These are phyloP conservation scores for Botryotinia narcissicola DNA, from an alignment of 2,329 filamentous ascomycete genomes.

Conservation along the genomic window DNA sequence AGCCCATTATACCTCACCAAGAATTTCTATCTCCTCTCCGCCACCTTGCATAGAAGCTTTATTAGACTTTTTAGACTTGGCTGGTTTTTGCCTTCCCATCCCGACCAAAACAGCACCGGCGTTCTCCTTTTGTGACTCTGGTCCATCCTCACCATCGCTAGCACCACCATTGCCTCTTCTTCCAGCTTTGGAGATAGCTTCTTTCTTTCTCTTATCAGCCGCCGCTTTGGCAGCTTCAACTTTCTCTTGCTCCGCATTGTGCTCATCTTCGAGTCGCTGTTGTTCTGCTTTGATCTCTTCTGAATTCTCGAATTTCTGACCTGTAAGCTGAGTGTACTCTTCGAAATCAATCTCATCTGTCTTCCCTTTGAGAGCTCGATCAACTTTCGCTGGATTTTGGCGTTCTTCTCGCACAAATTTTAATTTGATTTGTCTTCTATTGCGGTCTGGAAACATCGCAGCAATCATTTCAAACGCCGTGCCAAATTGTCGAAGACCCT, in stretches of 20 bases:
- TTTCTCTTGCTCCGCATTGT: conserved; percentile 47
- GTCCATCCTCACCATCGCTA: conserved; percentile 24
- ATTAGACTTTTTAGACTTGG: conserved; percentile 34
- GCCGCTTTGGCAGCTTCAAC: conserved; percentile 43
- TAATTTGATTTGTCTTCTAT: conserved; percentile 71
- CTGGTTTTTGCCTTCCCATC: conserved; percentile 24
- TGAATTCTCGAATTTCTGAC: conserved; percentile 53
- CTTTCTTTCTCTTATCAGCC: conserved; percentile 33
- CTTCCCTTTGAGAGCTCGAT: conserved; percentile 59
- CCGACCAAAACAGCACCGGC: neutral
- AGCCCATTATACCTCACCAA: conserved; percentile 25
- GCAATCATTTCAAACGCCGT: conserved; percentile 81
- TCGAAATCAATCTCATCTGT: conserved; percentile 60
- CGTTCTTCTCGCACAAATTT: conserved; percentile 82
- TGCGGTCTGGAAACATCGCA: conserved; percentile 70
- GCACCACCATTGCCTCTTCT: conserved; percentile 22
- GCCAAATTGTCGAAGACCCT: conserved; percentile 71
- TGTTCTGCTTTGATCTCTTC: conserved; percentile 56
- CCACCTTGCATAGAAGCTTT: conserved; percentile 31
- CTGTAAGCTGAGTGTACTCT: conserved; percentile 56
- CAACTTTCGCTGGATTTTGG: conserved; percentile 61
- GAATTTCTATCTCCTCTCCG: conserved; percentile 36
- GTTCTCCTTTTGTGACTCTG: conserved; percentile 21
- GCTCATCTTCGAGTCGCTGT: conserved; percentile 43
- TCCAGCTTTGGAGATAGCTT: conserved; percentile 29